Conservation (phyloP, 768 basidiomycete species). For the Lyophyllum atratum region DNA sequence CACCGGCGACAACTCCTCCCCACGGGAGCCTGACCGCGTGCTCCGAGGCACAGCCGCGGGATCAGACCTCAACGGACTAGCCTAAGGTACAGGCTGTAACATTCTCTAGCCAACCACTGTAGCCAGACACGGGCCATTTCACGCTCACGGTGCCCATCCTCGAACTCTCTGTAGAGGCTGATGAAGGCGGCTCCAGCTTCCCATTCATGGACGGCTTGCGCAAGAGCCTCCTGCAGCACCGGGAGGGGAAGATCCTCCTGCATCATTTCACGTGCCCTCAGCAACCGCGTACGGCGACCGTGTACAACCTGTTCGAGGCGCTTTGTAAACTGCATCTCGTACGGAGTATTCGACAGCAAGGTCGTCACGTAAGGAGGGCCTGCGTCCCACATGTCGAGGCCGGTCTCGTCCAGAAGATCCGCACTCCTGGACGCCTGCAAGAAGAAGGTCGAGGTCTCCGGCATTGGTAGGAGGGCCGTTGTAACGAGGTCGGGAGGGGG, state of each 20-base stretch:
- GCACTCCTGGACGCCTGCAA: not conserved
- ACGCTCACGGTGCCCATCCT: not conserved
- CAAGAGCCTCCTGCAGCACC: not conserved
- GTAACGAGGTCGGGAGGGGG: not conserved
- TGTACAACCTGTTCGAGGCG: not conserved
- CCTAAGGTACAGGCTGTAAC: not conserved
- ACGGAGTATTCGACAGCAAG: not conserved
- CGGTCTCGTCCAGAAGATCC: not conserved
- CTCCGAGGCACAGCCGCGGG: too few relatives aligned
- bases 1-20: too few relatives aligned
- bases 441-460: not conserved
- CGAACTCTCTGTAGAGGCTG: not conserved
- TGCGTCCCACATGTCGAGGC: not conserved
- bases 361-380: not conserved
- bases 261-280: not conserved
- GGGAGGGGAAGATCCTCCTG: not conserved
- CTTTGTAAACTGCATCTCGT: not conserved
- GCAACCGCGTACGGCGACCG: not conserved
- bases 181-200: not conserved
- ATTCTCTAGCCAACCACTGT: constrained; percentile 1
- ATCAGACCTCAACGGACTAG: too few relatives aligned
- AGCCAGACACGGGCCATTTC: not conserved
- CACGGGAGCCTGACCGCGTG: too few relatives aligned
- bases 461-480: not conserved
- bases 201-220: not conserved